A percentile compares a stretch with the other conserved stretches of the same genome.
Evolutionary conservation across 2,329 filamentous ascomycete genomes (phyloP).

Genomic region (Fusarium redolens): DNA sequence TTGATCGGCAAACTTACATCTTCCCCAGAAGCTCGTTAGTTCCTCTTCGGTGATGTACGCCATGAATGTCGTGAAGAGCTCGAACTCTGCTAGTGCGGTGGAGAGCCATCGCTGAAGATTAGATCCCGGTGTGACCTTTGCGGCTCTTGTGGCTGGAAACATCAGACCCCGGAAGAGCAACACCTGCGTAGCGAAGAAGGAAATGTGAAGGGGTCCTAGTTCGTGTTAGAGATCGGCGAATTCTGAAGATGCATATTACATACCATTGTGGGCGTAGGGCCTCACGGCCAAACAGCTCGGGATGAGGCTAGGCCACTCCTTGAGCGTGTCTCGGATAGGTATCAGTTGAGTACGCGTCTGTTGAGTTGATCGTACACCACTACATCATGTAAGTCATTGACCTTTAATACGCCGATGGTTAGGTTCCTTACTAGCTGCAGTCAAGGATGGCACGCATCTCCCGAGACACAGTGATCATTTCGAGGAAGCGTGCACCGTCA

Average conservation of each 20-base stretch:
- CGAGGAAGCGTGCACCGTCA: constrained; percentile 53
- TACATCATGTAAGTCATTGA: constrained; percentile 12
- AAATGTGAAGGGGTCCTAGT: constrained; percentile 54
- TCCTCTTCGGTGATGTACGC: constrained; percentile 49
- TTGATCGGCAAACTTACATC: constrained; percentile 50
- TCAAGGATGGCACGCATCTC: constrained; percentile 50
- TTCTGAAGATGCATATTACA: background rate
- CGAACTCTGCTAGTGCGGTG: constrained; percentile 51
- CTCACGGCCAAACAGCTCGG: constrained; percentile 47
- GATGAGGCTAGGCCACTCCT: constrained; percentile 52
- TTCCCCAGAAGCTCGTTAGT: constrained; percentile 58
- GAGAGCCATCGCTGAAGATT: constrained; percentile 52
- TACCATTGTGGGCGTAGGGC: constrained; percentile 35
- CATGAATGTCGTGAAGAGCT: constrained; percentile 54
- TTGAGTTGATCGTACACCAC: constrained; percentile 24
- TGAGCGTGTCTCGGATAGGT: constrained; percentile 46
- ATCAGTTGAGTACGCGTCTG: constrained; percentile 39
- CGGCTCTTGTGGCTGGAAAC: constrained; percentile 56
- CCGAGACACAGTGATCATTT: constrained; percentile 48
- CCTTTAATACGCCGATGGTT: background rate
- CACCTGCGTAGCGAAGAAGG: constrained; percentile 56
- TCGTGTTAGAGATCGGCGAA: constrained; percentile 17
- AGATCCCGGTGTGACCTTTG: constrained; percentile 52
- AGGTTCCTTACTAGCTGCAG: constrained; percentile 48
- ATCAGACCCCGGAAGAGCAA: constrained; percentile 58